Evolutionary conservation across 208 protist genomes (phyloP).

Genomic region (Leishmania aethiopica): DNA sequence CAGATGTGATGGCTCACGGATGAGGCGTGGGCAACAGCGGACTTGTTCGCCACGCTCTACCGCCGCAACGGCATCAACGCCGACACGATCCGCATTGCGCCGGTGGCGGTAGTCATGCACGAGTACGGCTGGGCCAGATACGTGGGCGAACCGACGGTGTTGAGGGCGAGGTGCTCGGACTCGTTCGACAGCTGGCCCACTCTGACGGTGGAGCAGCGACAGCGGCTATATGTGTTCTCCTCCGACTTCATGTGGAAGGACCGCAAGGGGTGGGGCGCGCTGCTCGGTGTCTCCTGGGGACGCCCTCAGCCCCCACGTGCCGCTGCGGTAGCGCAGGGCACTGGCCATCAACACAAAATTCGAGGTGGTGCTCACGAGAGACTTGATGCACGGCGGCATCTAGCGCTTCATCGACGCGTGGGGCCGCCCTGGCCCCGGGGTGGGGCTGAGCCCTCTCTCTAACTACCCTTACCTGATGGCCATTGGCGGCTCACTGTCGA

Average conservation of each 20-base stretch:
- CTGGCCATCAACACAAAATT: slow-evolving; percentile 18
- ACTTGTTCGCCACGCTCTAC: slow-evolving; percentile 49
- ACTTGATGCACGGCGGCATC: slow-evolving; percentile 9
- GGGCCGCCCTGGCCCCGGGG: slow-evolving; percentile 6
- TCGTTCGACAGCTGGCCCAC: slow-evolving; percentile 15
- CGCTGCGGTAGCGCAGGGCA: slow-evolving; percentile 19
- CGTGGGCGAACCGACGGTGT: slow-evolving; percentile 4
- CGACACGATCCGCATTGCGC: slow-evolving; percentile 35
- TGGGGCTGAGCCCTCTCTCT: not conserved
- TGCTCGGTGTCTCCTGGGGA: slow-evolving; percentile 49
- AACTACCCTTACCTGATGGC: slow-evolving; percentile 45
- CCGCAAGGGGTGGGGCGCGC: slow-evolving; percentile 61
- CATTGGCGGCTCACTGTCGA: slow-evolving; percentile 18
- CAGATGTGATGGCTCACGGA: slow-evolving; percentile 9
- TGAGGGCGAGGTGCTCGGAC: not conserved
- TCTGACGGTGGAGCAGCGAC: slow-evolving; percentile 3
- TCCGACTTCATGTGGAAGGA: slow-evolving; percentile 66
- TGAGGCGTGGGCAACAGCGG: slow-evolving; percentile 55
- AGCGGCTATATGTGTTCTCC: slow-evolving; percentile 51
- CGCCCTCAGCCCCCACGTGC: slow-evolving; percentile 36
- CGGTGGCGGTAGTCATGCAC: slow-evolving; percentile 52
- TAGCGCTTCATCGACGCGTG: slow-evolving; percentile 8
- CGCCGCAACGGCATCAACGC: slow-evolving; percentile 22
- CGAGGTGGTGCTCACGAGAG: slow-evolving; percentile 5
- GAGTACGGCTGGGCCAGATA: slow-evolving; percentile 39